Evolutionary conservation across 129 eudicot species (phyloP), one percentile per base, ranked within the genome.

Genomic region (Deinandra increscens): DNA sequence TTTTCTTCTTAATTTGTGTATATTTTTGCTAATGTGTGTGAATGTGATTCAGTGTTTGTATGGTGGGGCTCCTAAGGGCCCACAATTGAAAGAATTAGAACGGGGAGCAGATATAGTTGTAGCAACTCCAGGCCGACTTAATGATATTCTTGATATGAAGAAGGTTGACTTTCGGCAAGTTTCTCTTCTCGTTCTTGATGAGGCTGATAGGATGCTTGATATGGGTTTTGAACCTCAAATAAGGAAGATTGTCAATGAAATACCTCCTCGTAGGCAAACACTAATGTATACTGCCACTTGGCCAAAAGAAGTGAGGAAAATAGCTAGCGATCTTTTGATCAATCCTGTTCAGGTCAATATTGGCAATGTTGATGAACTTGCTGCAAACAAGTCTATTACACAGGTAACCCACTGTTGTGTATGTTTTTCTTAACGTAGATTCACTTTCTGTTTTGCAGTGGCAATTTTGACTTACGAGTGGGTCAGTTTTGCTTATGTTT

Each of bases 161-260:
- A 84, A 79, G 70, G 81, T 92, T 63, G 92, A 86, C 70, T 87
- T 92, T 42, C 82, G 91, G 41, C 98, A 92, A 69, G 86, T 92
- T 70, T 87, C 92, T 20, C 85, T 92, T 55, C 90, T 92, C 53
- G 96, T 92, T 41, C 90, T 92, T 66, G 98, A 89, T 39, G 98
- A 92, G 76, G 98, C 98, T 31, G 98, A 92, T 80, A 78, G 98
- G 44, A 92, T 92, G 98, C 88, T 92, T 69, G 96, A 92, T 69
- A 92, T 92, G 98, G 98, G 98, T 3, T 92, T 92, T 71, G 98
- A 92, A 80, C 98, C 98, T 73, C 98, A 92, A 76, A 92, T 92
- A 38, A 89, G 98, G 34, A 92, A 92, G 80, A 89, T 92, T 66
- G 96, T 92, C 19, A 89, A 92, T 61, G 96, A 89, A 80, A 86